phyloP scores from a whole-genome alignment of 208 protist species.

The Tritrichomonas musculus region DNA sequence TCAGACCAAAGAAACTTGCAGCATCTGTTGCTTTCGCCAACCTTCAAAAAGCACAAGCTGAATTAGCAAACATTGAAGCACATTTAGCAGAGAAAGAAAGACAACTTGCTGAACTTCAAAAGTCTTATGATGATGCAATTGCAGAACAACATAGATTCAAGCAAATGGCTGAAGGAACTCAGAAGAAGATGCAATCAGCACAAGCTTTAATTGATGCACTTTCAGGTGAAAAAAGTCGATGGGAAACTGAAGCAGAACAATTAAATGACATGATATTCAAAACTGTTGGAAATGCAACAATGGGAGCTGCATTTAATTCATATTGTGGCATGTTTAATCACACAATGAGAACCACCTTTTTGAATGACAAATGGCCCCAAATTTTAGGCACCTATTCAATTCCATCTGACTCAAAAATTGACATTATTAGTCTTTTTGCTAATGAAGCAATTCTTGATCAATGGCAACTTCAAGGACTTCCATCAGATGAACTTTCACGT shows the following conservation, averaged over 20 bases:
- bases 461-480: constrained; percentile 92
- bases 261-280: constrained; percentile 85
- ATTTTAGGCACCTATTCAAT: constrained; percentile 52
- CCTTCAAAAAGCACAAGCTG: constrained; percentile 56
- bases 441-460: constrained; percentile 85
- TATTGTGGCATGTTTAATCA: constrained; percentile 96
- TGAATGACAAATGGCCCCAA: constrained; percentile 55
- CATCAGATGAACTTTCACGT: constrained; percentile 92
- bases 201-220: constrained; percentile 88
- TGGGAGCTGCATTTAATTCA: constrained; percentile 89
- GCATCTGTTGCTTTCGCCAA: constrained; percentile 74
- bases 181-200: constrained; percentile 85
- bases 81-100: not conserved
- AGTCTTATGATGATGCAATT: constrained; percentile 75
- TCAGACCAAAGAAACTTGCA: constrained; percentile 82
- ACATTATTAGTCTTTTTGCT: constrained; percentile 84
- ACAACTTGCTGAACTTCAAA: constrained; percentile 63
- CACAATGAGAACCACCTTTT: constrained; percentile 78
- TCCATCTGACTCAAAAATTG: constrained; percentile 66
- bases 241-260: constrained; percentile 84
- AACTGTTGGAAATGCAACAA: constrained; percentile 86
- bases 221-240: constrained; percentile 86
- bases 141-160: constrained; percentile 85
- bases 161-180: constrained; percentile 81
- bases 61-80: not conserved